These are phyloP conservation scores for Microdochium trichocladiopsis DNA, from an alignment of 2,329 filamentous ascomycete genomes.

Conservation along the genomic window DNA sequence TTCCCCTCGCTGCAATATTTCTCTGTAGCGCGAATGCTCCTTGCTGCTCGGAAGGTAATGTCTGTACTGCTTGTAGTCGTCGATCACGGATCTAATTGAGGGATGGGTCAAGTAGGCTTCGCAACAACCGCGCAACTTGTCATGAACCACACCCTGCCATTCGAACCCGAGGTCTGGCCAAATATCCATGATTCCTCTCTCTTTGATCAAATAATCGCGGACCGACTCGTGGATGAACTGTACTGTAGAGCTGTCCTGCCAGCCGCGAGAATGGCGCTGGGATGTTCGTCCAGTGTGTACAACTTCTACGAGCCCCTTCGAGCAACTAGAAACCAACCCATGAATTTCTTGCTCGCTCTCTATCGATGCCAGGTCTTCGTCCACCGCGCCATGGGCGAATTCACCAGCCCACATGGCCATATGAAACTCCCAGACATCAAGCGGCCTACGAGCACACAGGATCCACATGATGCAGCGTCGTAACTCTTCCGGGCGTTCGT, in stretches of 20 bases:
- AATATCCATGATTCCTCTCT: conserved; percentile 18
- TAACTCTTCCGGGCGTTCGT: conserved; percentile 12
- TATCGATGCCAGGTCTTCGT: neutral
- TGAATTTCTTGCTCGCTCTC: conserved; percentile 17
- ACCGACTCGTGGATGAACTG: conserved; percentile 34
- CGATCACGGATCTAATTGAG: too few relatives aligned
- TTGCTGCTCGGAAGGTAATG: neutral
- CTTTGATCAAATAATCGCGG: conserved; percentile 29
- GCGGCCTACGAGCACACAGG: conserved; percentile 25
- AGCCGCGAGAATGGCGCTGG: too few relatives aligned
- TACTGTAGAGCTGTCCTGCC: conserved; percentile 15
- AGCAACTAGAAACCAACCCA: conserved; percentile 20
- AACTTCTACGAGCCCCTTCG: conserved; percentile 36
- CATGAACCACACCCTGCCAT: conserved; percentile 28
- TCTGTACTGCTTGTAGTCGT: neutral
- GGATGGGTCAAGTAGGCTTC: neutral
- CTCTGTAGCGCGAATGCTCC: too few relatives aligned
- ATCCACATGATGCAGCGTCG: conserved; percentile 31
- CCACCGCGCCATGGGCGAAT: neutral
- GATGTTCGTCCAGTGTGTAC: conserved; percentile 20
- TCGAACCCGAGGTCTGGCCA: conserved; percentile 23
- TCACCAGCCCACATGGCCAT: conserved; percentile 19
- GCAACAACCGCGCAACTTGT: conserved; percentile 11
- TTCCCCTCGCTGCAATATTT: too few relatives aligned
- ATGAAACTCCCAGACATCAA: conserved; percentile 27